A percentile compares a stretch with the other conserved stretches of the same genome.
These are phyloP conservation scores for Hymenoscyphus scutula DNA, from an alignment of 2,329 filamentous ascomycete species.

Conservation along the genomic window DNA sequence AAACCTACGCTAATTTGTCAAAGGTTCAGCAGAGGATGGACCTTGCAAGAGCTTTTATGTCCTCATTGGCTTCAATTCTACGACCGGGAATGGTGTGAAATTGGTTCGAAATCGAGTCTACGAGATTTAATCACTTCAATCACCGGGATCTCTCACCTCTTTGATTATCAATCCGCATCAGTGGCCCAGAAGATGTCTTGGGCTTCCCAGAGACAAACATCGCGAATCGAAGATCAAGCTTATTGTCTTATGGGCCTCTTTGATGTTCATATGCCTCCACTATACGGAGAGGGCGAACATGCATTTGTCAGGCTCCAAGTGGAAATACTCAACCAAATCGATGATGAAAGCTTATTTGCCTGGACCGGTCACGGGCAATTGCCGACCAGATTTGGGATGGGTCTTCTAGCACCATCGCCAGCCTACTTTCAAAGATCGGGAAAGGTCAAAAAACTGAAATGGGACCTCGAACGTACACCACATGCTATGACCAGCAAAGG, in stretches of 20 bases:
- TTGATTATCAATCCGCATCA: neutral
- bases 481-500: slow-evolving; percentile 16
- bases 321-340: slow-evolving; percentile 29
- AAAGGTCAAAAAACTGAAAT: neutral
- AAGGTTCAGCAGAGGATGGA: neutral
- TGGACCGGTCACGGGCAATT: slow-evolving; percentile 21
- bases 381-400: slow-evolving; percentile 2
- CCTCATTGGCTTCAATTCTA: slow-evolving; percentile 1
- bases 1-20: no score
- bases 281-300: slow-evolving; percentile 14
- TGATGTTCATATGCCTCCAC: slow-evolving; percentile 16
- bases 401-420: slow-evolving; percentile 11
- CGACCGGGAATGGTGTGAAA: neutral
- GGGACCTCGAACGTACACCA: slow-evolving; percentile 6
- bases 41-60: neutral
- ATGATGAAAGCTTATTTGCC: slow-evolving; percentile 39
- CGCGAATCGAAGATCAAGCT: slow-evolving; percentile 16
- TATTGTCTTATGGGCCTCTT: slow-evolving; percentile 21
- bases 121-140: neutral
- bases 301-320: slow-evolving; percentile 15
- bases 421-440: slow-evolving; percentile 9
- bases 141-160: neutral
- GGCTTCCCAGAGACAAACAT: slow-evolving; percentile 16
- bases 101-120: neutral
- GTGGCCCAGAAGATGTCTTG: slow-evolving; percentile 20